A percentile compares a stretch with the other conserved stretches of the same genome.
Evolutionary conservation across 2,329 filamentous ascomycete species (phyloP).

Genomic region (Neoascochyta sp.): DNA sequence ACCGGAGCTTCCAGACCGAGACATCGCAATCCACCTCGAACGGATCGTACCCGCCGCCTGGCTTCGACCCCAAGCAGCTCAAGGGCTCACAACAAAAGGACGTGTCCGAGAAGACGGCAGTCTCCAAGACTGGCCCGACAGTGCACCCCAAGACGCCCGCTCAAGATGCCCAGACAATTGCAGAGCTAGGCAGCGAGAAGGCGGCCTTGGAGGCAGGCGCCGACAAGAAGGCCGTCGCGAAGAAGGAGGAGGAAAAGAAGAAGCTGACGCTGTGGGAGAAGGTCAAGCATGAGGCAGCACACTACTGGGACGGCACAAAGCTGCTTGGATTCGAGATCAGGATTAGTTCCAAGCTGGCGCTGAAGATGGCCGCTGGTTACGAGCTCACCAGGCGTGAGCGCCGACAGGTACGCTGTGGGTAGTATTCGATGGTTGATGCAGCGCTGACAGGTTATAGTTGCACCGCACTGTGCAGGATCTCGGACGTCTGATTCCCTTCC

Average conservation of each 20-base stretch:
- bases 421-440: too few species aligned
- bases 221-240: slow-evolving; percentile 56
- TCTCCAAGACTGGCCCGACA: slow-evolving; percentile 41
- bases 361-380: slow-evolving; percentile 98
- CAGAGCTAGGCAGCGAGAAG: slow-evolving; percentile 62
- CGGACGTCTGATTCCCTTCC: slow-evolving; percentile 88
- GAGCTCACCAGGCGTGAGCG: slow-evolving; percentile 92
- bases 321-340: slow-evolving; percentile 85
- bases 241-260: slow-evolving; percentile 65
- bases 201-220: slow-evolving; percentile 45
- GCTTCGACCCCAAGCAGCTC: slow-evolving; percentile 85
- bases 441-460: slow-evolving; percentile 48
- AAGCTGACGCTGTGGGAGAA: slow-evolving; percentile 88
- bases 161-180: slow-evolving; percentile 50
- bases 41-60: slow-evolving; percentile 70
- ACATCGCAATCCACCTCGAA: slow-evolving; percentile 47
- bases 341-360: slow-evolving; percentile 84
- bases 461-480: slow-evolving; percentile 92
- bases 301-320: slow-evolving; percentile 99
- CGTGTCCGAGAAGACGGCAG: slow-evolving; percentile 29
- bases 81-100: slow-evolving; percentile 68
- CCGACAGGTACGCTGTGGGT: slow-evolving; percentile 59
- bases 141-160: slow-evolving; percentile 47
- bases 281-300: slow-evolving; percentile 86
- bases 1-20: slow-evolving; percentile 55